phyloP scores from a whole-genome alignment of 108 stramenopile species.

The Skeletonema tropicum region DNA sequence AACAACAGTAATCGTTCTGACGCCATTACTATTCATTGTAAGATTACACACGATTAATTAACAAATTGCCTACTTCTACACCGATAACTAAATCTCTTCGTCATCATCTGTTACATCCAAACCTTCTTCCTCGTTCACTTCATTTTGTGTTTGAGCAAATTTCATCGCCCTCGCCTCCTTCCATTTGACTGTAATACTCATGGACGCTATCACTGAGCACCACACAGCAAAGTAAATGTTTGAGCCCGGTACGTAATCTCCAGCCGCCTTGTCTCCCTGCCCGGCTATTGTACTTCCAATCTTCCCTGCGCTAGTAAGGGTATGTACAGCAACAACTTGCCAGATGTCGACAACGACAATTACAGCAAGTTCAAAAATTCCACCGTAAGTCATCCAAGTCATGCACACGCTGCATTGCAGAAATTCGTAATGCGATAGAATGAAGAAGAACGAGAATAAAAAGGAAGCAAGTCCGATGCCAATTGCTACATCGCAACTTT shows the following conservation, averaged over 20 bases:
- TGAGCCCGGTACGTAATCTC: constrained; percentile 54
- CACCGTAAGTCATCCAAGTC: constrained; percentile 37
- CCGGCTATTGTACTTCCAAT: constrained; percentile 29
- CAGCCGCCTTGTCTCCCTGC: background rate
- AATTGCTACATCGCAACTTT: constrained; percentile 56
- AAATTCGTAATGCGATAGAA: constrained; percentile 73
- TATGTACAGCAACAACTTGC: constrained; percentile 21
- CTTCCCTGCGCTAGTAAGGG: constrained; percentile 24
- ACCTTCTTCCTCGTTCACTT: constrained; percentile 5
- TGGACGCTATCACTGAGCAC: constrained; percentile 53
- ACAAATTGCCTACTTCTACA: background rate
- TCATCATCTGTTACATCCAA: constrained; percentile 25
- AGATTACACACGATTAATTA: background rate
- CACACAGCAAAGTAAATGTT: constrained; percentile 67
- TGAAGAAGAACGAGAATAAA: constrained; percentile 49
- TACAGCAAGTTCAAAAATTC: constrained; percentile 20
- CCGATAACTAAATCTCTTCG: constrained; percentile 23
- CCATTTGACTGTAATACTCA: constrained; percentile 67
- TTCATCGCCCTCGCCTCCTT: constrained; percentile 74
- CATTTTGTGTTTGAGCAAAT: constrained; percentile 65
- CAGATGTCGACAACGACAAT: constrained; percentile 24
- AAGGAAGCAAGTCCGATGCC: constrained; percentile 48
- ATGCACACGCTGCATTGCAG: constrained; percentile 30
- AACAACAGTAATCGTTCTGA: background rate
- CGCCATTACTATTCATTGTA: background rate